Base-by-base conservation (phyloP, 192 early-diverging fungal genomes). In the Paraglomus brasilianum region DNA sequence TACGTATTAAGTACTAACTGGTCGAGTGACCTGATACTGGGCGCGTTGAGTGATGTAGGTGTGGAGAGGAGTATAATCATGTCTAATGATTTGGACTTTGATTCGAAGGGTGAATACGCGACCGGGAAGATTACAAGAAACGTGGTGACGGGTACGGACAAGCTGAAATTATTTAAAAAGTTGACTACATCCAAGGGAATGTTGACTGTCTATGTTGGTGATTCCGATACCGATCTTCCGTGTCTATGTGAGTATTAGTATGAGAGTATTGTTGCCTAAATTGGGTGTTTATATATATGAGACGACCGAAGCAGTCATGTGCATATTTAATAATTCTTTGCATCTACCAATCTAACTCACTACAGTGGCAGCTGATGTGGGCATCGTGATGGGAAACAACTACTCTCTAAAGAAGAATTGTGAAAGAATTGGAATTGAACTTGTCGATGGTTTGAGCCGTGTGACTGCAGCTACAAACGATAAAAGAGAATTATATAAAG, bases 361-460 rank as follows among this genome's bases (percentile, higher is more conserved):
- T 2, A 9, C 42, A 69, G 67, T 69, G 14, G 19, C 47, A 17
- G 67, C 67, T 14, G 40, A 69, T 47, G 48, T 69, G 41, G 67
- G 67, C 11, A 69, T 69, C 9, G 58, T 69, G 9, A 69, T 69
- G 67, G 67, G 67, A 19, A 69, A 69, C 19, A 69, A 69, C 58
- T 9, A 5, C 39, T 36, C 67, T 6, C 44, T 69, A 6, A 47
- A 42, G 14, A 52, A 58, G 58, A 22, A 39, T 58, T 69, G 67
- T 39, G 10, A 57, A 14, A 69, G 58, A 57, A 48, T 43, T 17
- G 55, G 44, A 39, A 69, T 69, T n/a, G 67, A 58, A 38, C 56
- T 69, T 19, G 36, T 58, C 46, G 53, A 69, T 19, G 67, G 67
- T 43, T 43, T 68, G 30, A 21, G 30, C 30, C 30, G 30, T 30